phyloP scores from a whole-genome alignment of 352 stramenopile species.

The Phytophthora pisi region DNA sequence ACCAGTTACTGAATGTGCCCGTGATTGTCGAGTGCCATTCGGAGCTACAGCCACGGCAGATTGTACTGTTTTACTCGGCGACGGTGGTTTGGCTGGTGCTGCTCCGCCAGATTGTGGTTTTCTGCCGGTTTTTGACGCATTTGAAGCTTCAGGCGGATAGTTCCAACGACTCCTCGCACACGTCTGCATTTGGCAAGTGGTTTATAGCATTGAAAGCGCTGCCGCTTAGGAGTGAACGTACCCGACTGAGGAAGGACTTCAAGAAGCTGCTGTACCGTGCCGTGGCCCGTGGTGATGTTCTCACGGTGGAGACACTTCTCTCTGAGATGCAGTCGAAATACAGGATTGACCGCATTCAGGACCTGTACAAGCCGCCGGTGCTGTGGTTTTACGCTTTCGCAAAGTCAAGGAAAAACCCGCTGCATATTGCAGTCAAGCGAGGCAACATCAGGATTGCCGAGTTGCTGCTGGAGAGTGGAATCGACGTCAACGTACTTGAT shows the following conservation, averaged over 20 bases:
- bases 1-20: conserved; percentile 50
- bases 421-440: conserved; percentile 70
- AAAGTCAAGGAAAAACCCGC: conserved; percentile 72
- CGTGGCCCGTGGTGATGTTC: conserved; percentile 54
- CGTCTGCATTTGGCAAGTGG: conserved; percentile 57
- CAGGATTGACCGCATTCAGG: conserved; percentile 38
- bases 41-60: conserved; percentile 36
- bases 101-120: conserved; percentile 68
- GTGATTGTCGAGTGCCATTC: conserved; percentile 54
- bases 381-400: conserved; percentile 74
- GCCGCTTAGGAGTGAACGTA: conserved; percentile 32
- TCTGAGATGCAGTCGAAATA: conserved; percentile 38
- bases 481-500: conserved; percentile 74
- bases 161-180: conserved; percentile 69
- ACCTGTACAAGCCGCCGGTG: conserved; percentile 52
- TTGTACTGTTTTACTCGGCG: conserved; percentile 66
- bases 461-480: conserved; percentile 54
- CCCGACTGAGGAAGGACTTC: conserved; percentile 47
- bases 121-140: conserved; percentile 77
- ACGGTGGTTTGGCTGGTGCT: conserved; percentile 61
- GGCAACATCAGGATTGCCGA: conserved; percentile 65
- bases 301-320: conserved; percentile 50
- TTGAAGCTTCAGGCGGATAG: conserved; percentile 76
- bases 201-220: conserved; percentile 45
- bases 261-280: conserved; percentile 73